phyloP scores from a whole-genome alignment of 495 filamentous ascomycete genomes.

The Xylaria palmicola region DNA sequence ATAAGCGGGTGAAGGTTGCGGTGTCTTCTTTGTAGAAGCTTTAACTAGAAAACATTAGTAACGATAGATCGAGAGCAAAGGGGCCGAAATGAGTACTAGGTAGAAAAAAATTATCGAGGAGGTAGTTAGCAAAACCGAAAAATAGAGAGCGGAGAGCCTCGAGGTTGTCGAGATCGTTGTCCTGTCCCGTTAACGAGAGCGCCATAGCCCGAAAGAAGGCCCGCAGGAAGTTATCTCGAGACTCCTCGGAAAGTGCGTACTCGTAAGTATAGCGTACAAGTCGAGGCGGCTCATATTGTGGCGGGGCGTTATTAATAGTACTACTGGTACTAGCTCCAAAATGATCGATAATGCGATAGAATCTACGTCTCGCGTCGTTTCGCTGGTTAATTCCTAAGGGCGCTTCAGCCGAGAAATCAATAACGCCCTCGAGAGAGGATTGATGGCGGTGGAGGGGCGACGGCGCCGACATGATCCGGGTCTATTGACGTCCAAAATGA shows the following conservation, averaged over 20 bases:
- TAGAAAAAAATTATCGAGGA: conserved; percentile 24
- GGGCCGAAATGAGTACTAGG: conserved; percentile 12
- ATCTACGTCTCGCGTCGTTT: conserved; percentile 13
- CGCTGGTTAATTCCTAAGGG: conserved; percentile 13
- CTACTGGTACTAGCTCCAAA: conserved; percentile 6
- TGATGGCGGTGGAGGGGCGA: conserved; percentile 23
- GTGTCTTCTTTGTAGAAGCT: conserved; percentile 6
- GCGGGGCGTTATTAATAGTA: background rate
- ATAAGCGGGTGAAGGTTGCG: conserved; percentile 20
- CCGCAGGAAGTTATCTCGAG: conserved; percentile 22
- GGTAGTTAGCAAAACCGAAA: conserved; percentile 20
- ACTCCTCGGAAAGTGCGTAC: conserved; percentile 22
- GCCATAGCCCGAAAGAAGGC: conserved; percentile 19
- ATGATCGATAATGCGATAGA: conserved; percentile 20
- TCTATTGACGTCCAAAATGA: no score
- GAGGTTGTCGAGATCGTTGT: conserved; percentile 12
- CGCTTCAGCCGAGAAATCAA: conserved; percentile 15
- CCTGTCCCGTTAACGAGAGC: conserved; percentile 7
- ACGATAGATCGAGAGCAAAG: background rate
- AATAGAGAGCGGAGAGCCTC: conserved; percentile 5
- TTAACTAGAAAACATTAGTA: conserved; percentile 13
- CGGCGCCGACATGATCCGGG: no score
- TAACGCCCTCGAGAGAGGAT: conserved; percentile 18
- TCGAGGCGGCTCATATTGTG: conserved; percentile 14
- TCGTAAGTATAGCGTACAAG: conserved; percentile 26